Evolutionary conservation across 331 rosid genomes (phyloP), one percentile per base, ranked within the genome.

Genomic region (Quercus tomentella): DNA sequence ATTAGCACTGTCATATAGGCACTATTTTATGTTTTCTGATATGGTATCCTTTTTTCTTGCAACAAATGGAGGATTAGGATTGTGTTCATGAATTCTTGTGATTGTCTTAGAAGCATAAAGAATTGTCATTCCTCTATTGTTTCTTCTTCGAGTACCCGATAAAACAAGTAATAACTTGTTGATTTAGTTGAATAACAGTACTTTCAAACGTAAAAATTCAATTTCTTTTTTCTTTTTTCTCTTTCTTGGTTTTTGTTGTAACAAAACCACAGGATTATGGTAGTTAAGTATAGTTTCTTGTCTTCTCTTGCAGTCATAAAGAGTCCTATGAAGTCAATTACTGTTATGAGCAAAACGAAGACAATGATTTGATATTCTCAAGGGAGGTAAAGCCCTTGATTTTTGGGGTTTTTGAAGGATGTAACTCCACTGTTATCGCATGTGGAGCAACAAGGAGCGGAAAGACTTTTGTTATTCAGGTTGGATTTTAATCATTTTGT

Each of bases 381-480:
- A 86, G 88, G 81, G 99, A 96, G 73, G 91, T 96, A 69, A 89
- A 82, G 80, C 86, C 91, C 80, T 88, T 93, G 28, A 82, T 96
- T 76, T 77, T 85, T 3, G 90, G 90, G 23, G 89, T 87, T 76
- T 89, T 91, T 62, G 94, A 86, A 60, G 99, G 98, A 61, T 81
- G 69, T 70, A 92, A 89, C 70, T 89, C 97, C 63, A 90, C 99
- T 71, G 77, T 93, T 74, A 77, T 96, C 72, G 89, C 94, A 30
- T 82, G 75, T 86, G 99, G 99, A 79, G 97, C 98, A 70, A 95
- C 88, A 85, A 88, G 90, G 74, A 91, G 93, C 74, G 99, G 98
- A 68, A 95, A 95, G 86, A 89, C 99, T 69, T 79, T 80, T 26
- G 6, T 85, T 31, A 86, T 93, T 83, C 97, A 91, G 99, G 99